These are phyloP conservation scores for Trichoderma sp. DNA, from an alignment of 2,329 filamentous ascomycete species.

Conservation along the genomic window DNA sequence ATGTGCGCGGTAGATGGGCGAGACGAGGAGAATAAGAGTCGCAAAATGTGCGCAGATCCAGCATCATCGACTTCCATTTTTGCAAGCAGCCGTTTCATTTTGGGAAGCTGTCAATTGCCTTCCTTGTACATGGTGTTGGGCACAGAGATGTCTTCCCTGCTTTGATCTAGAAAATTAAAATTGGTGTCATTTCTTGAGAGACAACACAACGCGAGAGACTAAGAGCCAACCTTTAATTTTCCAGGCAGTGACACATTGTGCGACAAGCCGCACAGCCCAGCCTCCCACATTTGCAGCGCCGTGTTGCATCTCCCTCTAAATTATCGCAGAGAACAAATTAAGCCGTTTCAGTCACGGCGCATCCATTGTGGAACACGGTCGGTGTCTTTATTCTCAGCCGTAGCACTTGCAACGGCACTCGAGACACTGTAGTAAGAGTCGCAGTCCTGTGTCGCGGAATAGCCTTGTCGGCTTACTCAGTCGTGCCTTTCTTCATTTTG, in stretches of 20 bases:
- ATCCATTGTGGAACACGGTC: constrained; percentile 8
- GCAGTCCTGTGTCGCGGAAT: neutral
- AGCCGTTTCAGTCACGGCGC: constrained; percentile 8
- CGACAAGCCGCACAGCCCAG: constrained; percentile 7
- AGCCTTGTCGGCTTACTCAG: constrained; percentile 6
- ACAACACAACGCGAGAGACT: neutral
- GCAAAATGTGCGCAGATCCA: constrained; percentile 15
- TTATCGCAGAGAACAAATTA: neutral
- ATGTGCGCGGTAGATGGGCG: neutral
- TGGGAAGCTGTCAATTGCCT: neutral
- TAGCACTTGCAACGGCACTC: neutral
- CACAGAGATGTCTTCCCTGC: neutral
- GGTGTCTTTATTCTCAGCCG: neutral
- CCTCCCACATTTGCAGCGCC: constrained; percentile 6
- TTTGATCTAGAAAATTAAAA: constrained; percentile 13
- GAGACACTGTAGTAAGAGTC: constrained; percentile 6
- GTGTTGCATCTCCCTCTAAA: neutral
- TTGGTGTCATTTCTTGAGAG: constrained; percentile 3
- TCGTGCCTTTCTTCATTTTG: constrained; percentile 28
- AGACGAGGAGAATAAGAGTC: constrained; percentile 1
- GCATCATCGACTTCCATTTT: constrained; percentile 18
- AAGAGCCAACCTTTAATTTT: neutral
- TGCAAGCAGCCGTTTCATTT: neutral
- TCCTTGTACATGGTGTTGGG: neutral
- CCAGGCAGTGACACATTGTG: constrained; percentile 1